Evolutionary conservation across 257 asterid genomes (phyloP).

Genomic region (Schizonepeta tenuifolia): DNA sequence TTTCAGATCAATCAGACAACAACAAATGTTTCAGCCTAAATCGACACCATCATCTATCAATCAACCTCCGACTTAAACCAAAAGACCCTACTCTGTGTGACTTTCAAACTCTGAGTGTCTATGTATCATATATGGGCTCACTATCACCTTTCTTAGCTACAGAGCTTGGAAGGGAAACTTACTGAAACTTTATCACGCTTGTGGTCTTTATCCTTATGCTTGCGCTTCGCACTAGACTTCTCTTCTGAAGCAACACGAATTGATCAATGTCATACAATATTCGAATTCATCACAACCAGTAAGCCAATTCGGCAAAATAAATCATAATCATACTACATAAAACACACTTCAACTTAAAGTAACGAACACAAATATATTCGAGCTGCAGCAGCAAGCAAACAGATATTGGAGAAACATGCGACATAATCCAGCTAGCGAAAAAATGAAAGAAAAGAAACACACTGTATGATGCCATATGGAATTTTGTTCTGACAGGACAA

Average conservation of each 20-base stretch:
- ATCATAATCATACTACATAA: background rate
- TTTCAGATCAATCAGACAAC: background rate
- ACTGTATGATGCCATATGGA: background rate
- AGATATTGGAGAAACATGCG: background rate
- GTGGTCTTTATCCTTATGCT: conserved; percentile 54
- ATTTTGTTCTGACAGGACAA: background rate
- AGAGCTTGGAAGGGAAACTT: conserved; percentile 43
- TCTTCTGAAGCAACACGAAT: conserved; percentile 54
- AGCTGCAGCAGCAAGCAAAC: background rate
- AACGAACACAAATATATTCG: background rate
- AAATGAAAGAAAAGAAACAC: background rate
- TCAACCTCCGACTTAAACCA: background rate
- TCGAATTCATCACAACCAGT: conserved; percentile 27
- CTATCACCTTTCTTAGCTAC: background rate
- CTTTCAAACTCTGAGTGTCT: background rate
- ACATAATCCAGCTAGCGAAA: background rate
- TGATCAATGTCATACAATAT: conserved; percentile 23
- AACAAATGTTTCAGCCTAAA: background rate
- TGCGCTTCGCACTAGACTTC: conserved; percentile 63
- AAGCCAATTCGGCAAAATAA: background rate
- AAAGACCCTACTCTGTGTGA: background rate
- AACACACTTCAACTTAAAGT: background rate
- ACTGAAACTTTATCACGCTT: conserved; percentile 54
- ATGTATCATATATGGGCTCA: background rate
- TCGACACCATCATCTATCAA: background rate